Evolutionary conservation across 768 basidiomycete species (phyloP).

Genomic region (Leccinum truebloodii): DNA sequence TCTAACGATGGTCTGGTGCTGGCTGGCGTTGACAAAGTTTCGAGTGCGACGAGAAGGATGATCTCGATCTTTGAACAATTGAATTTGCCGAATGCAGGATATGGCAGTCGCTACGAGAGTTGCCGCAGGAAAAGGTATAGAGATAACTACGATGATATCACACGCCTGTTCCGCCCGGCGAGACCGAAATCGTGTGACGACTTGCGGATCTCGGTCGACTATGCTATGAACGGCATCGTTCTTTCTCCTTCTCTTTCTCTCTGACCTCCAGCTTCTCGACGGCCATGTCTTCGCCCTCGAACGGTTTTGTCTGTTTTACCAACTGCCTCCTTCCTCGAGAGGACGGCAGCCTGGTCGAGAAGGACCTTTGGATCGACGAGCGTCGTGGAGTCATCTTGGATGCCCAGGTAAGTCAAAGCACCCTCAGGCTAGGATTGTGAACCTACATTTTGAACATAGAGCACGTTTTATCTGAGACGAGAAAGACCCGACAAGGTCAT

Average conservation of each 20-base stretch:
- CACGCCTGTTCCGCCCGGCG: neutral
- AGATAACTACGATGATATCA: neutral
- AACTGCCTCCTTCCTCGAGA: conserved; percentile 81
- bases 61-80: neutral
- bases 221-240: neutral
- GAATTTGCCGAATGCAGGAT: neutral
- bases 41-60: neutral
- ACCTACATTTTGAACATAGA: conserved; percentile 37
- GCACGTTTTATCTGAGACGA: conserved; percentile 63
- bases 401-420: conserved; percentile 53
- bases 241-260: conserved; percentile 1
- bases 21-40: neutral
- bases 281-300: conserved; percentile 34
- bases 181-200: conserved; percentile 14
- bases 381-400: conserved; percentile 71
- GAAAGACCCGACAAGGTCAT: conserved; percentile 64
- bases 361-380: conserved; percentile 84
- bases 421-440: neutral
- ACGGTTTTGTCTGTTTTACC: conserved; percentile 82
- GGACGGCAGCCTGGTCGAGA: conserved; percentile 71
- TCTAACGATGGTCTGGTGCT: neutral
- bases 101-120: neutral
- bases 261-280: conserved; percentile 11
- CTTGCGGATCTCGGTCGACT: conserved; percentile 5
- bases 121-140: neutral